Conservation (phyloP, 306 rosid genomes). For the Lithocarpus polystachyus region DNA sequence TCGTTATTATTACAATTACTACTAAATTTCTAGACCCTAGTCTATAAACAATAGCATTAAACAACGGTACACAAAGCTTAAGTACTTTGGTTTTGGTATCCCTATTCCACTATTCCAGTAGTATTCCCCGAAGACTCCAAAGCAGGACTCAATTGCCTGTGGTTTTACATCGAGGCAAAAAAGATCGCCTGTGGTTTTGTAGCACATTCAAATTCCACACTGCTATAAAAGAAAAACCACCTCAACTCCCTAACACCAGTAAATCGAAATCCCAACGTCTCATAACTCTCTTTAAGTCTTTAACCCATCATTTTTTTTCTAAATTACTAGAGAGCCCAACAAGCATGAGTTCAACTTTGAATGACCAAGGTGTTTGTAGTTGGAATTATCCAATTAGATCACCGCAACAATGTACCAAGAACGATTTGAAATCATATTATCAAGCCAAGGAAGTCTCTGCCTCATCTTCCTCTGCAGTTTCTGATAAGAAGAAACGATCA, state of each 20-base stretch:
- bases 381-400: constrained; percentile 65
- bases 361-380: constrained; percentile 81
- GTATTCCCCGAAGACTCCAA: background rate
- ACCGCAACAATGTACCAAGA: constrained; percentile 53
- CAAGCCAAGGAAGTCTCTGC: constrained; percentile 54
- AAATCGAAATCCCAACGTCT: background rate
- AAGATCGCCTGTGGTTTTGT: background rate
- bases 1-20: background rate
- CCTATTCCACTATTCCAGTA: background rate
- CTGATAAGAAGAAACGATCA: constrained; percentile 38
- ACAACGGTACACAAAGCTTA: too few relatives aligned
- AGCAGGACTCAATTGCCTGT: background rate
- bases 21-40: background rate
- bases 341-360: constrained; percentile 47
- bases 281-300: background rate
- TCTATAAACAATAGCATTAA: background rate
- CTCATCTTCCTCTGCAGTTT: constrained; percentile 40
- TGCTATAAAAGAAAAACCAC: background rate
- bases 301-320: too few relatives aligned
- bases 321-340: background rate
- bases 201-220: background rate
- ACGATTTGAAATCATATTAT: constrained; percentile 48
- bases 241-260: background rate
- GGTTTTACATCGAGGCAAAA: background rate
- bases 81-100: background rate